Base-by-base conservation (phyloP, 345 rosid genomes). In the Salix purpurea region DNA sequence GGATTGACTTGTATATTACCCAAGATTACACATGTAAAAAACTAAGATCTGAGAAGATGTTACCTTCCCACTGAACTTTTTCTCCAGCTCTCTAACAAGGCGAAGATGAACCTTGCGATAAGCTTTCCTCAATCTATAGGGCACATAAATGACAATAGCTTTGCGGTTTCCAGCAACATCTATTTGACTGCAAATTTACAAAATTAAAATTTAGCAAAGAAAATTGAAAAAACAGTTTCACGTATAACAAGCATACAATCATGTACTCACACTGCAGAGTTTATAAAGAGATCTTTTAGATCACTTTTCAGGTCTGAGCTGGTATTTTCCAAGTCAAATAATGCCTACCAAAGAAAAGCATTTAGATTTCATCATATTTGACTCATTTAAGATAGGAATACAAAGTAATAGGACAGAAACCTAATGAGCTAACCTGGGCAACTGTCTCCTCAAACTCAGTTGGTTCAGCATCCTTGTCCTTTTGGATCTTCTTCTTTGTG, bases 1-100 rank as follows among this genome's bases (percentile, higher is more conserved):
- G 62, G 12, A 56, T 56, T 56, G 26, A 56, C 62, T 56, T 56
- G 10, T n/a, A 56, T 56, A 54, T 21, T 9, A 10, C 9, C 24
- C 62, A 56, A 19, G 37, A 28, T 24, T 58, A 58, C 62, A n/a
- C 26, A n/a, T 0, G 36, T 46, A 15, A 16, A 32, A 71, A 13
- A 52, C 36, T 4, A 52, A 18, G 64, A 8, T 10, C 19, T 16
- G 5, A 34, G 37, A 70, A 30, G 19, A 54, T 6, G 6, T 34
- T 76, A 92, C 98, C 90, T 91, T 94, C 14, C 98, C 98, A 84
- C 97, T 91, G 91, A 94, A 94, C 70, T 94, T 94, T 77, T 94
- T 94, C 91, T 94, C 98, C 68, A 94, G 82, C 89, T 94, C 98
- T 74, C 98, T 87, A 32, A 90, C 97, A 65, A 91, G 93, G 62